Percentiles rank a stretch among this genome's conserved stretches.
These are phyloP conservation scores for Mucuna pruriens DNA, from an alignment of 306 rosid genomes.

Conservation along the genomic window DNA sequence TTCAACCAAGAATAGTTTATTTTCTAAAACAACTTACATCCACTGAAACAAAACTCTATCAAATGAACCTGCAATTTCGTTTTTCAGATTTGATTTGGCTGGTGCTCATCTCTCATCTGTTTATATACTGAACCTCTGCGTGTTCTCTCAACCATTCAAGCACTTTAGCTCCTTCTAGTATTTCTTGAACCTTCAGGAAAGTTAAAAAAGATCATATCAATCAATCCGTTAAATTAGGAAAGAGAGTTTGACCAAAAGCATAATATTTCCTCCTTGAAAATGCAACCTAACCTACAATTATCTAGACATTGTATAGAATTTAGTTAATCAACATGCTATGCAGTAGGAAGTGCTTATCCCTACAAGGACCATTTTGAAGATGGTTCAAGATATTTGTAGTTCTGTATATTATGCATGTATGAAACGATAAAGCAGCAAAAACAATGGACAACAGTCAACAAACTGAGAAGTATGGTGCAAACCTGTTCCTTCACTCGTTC, in stretches of 20 bases:
- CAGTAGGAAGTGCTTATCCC: conserved; percentile 17
- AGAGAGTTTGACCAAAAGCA: background rate
- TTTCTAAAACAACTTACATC: conserved; percentile 34
- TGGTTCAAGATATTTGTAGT: conserved; percentile 4
- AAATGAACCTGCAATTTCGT: conserved; percentile 25
- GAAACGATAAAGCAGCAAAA: conserved; percentile 7
- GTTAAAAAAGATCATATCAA: conserved; percentile 11
- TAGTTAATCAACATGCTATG: conserved; percentile 3
- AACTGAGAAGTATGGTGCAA: conserved; percentile 39
- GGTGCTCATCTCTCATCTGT: conserved; percentile 47
- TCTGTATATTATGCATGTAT: conserved; percentile 18
- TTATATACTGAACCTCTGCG: conserved; percentile 71
- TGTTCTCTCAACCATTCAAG: conserved; percentile 96
- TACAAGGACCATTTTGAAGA: conserved; percentile 21
- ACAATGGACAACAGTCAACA: conserved; percentile 8
- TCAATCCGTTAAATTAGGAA: background rate
- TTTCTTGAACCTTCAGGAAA: conserved; percentile 84
- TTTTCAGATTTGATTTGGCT: conserved; percentile 22
- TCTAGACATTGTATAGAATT: background rate
- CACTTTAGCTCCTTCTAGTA: conserved; percentile 96
- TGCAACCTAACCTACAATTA: conserved; percentile 28
- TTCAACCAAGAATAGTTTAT: conserved; percentile 25
- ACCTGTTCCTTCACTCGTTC: conserved; percentile 88
- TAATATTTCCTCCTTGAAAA: conserved; percentile 5
- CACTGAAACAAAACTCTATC: conserved; percentile 42